These are phyloP conservation scores for Fusarium sp. DNA, from an alignment of 2,329 filamentous ascomycete species.

Conservation along the genomic window DNA sequence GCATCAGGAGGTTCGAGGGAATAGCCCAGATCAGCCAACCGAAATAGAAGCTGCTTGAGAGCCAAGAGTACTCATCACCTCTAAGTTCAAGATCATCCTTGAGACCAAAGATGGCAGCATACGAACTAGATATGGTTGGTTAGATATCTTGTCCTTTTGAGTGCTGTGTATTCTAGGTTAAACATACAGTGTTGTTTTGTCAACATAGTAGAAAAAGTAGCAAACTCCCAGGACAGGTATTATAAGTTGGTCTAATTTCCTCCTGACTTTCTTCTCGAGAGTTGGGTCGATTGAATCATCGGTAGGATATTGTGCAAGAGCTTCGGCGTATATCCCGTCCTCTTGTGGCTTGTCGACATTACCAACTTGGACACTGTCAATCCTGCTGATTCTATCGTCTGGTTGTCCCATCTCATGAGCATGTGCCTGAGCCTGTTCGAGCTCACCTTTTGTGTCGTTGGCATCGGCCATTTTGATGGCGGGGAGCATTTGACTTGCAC, in stretches of 20 bases:
- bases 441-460: neutral
- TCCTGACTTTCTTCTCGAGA: slow-evolving; percentile 46
- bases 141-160: neutral
- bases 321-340: slow-evolving; percentile 47
- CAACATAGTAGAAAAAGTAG: slow-evolving; percentile 54
- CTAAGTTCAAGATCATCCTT: slow-evolving; percentile 64
- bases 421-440: slow-evolving; percentile 1
- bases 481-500: neutral
- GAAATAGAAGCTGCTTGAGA: slow-evolving; percentile 50
- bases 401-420: neutral
- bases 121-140: slow-evolving; percentile 50
- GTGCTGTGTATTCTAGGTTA: too few relatives aligned
- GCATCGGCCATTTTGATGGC: neutral
- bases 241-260: slow-evolving; percentile 52
- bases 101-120: slow-evolving; percentile 73
- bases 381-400: neutral
- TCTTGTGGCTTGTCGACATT: slow-evolving; percentile 11
- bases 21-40: slow-evolving; percentile 52
- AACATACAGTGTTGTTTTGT: slow-evolving; percentile 59
- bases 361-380: neutral
- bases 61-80: slow-evolving; percentile 65
- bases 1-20: slow-evolving; percentile 46
- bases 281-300: slow-evolving; percentile 50
- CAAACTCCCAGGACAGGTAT: slow-evolving; percentile 51
- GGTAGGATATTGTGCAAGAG: slow-evolving; percentile 48